Conservation (phyloP, 2,329 filamentous ascomycete species). For the Ceratocystiopsis brevicomis region DNA sequence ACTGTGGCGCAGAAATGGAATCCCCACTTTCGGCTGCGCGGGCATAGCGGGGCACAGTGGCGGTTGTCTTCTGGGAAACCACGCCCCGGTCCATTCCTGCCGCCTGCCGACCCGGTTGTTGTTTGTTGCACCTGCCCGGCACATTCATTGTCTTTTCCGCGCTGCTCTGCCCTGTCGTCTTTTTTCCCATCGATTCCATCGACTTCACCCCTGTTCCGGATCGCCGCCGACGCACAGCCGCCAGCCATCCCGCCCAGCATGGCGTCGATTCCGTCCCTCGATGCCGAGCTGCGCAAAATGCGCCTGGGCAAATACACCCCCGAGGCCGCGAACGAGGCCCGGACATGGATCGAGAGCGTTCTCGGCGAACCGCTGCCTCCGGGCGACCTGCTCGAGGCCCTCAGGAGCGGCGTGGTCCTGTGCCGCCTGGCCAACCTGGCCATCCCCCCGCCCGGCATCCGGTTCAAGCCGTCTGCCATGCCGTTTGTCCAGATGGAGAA, state of each 20-base stretch:
- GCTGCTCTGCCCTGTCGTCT: too few species aligned
- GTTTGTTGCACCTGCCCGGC: too few species aligned
- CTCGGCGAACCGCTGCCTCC: constrained; percentile 54
- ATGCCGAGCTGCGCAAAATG: constrained; percentile 87
- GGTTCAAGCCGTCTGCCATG: constrained; percentile 84
- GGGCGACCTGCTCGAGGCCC: constrained; percentile 61
- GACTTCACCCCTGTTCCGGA: too few species aligned
- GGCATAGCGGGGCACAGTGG: too few species aligned
- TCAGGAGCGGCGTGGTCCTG: constrained; percentile 81
- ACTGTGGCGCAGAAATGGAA: too few species aligned
- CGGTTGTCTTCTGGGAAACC: too few species aligned
- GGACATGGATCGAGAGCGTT: constrained; percentile 66
- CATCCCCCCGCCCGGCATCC: constrained; percentile 57
- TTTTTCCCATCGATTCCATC: too few species aligned
- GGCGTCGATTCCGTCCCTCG: constrained; percentile 78
- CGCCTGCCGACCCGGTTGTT: too few species aligned
- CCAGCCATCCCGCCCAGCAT: background rate
- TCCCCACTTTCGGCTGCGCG: too few species aligned
- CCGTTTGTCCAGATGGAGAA: constrained; percentile 99
- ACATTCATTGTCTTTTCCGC: too few species aligned
- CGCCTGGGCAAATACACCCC: constrained; percentile 88
- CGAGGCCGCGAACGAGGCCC: constrained; percentile 68
- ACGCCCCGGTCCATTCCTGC: too few species aligned
- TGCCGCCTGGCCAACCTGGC: constrained; percentile 83
- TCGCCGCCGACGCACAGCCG: too few species aligned